Percentiles rank a stretch among this genome's conserved stretches.
Conservation (phyloP, 768 basidiomycete genomes). For the Thelephora aurantiotincta region DNA sequence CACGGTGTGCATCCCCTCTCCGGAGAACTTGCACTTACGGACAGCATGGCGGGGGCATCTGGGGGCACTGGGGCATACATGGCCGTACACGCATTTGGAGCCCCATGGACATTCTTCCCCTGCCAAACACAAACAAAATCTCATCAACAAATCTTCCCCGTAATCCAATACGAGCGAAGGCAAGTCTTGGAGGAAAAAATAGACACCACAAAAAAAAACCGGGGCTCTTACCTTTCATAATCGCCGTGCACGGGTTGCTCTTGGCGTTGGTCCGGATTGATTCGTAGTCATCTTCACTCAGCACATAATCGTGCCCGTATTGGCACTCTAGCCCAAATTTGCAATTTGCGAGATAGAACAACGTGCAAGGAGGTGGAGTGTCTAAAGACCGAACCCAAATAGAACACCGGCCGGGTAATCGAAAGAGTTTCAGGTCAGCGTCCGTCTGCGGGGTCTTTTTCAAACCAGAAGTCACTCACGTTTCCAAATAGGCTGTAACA, state of each 20-base stretch:
- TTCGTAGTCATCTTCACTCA: conserved; percentile 36
- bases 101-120: conserved; percentile 45
- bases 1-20: conserved; percentile 27
- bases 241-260: conserved; percentile 45
- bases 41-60: conserved; percentile 38
- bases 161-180: no score
- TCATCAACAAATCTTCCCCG: not conserved
- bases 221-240: conserved; percentile 35
- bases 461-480: conserved; percentile 26
- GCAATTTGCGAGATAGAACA: conserved; percentile 50
- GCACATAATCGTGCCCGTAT: conserved; percentile 47
- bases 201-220: not conserved
- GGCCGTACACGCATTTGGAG: conserved; percentile 32
- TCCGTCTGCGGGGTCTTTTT: no score
- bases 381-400: conserved; percentile 20
- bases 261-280: conserved; percentile 43
- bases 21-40: conserved; percentile 47
- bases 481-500: conserved; percentile 39
- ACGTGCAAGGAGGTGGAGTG: conserved; percentile 51
- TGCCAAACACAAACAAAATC: conserved; percentile 13
- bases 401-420: not conserved
- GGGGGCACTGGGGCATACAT: conserved; percentile 20
- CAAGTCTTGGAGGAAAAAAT: no score
- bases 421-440: not conserved
- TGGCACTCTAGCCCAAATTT: conserved; percentile 43